These are phyloP conservation scores for Sordariomycetes sp. DNA, from an alignment of 2,329 filamentous ascomycete species.

Conservation along the genomic window DNA sequence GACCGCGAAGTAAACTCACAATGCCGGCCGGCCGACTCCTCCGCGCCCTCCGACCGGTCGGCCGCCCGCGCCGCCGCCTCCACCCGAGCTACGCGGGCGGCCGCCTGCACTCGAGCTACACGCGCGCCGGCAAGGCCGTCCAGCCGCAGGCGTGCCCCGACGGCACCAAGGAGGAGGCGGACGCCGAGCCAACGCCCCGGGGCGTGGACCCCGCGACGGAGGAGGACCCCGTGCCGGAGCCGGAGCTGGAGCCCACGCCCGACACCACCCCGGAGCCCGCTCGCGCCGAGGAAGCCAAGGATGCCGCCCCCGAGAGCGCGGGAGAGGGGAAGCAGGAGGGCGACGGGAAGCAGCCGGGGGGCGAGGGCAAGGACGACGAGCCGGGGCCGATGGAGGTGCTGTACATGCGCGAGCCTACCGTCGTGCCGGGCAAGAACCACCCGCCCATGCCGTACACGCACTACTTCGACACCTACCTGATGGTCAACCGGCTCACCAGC, in stretches of 20 bases:
- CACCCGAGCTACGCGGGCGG: neutral
- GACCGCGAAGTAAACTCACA: neutral
- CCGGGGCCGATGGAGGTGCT: constrained; percentile 5
- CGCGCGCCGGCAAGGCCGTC: constrained; percentile 9
- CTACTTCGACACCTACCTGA: constrained; percentile 89
- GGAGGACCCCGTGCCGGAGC: neutral
- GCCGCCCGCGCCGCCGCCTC: neutral
- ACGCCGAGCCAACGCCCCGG: neutral
- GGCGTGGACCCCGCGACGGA: neutral
- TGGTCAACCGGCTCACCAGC: constrained; percentile 70
- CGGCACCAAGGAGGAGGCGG: neutral
- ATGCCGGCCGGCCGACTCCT: constrained; percentile 2
- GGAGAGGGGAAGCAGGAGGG: neutral
- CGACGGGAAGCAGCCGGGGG: neutral
- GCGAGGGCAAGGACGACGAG: neutral
- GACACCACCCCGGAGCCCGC: neutral
- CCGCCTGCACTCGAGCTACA: neutral
- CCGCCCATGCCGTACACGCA: constrained; percentile 63
- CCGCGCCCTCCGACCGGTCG: neutral
- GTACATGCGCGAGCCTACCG: constrained; percentile 1
- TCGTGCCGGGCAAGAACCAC: neutral
- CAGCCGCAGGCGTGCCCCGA: constrained; percentile 1
- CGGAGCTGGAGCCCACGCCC: neutral
- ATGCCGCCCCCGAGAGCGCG: neutral
- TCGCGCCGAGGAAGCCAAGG: neutral